Base-by-base conservation (phyloP, 2,329 filamentous ascomycete species). In the Talaromyces sp. region DNA sequence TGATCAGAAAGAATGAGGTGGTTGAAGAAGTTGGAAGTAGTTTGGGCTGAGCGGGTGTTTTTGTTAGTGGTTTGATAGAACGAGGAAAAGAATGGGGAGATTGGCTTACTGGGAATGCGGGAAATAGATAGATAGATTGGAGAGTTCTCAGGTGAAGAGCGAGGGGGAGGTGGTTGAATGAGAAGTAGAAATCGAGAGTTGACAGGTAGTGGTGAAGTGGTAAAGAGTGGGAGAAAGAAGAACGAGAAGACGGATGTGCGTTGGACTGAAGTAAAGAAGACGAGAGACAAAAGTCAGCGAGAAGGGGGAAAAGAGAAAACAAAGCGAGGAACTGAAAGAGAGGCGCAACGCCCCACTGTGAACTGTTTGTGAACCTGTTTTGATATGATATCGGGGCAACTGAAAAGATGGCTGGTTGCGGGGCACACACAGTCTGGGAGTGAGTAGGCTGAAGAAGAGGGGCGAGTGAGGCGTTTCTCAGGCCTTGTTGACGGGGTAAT, bases 201-300 rank as follows among this genome's bases (percentile, higher is more conserved):
- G 25, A 36, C 13, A 13, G 13, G 30, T 9, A 17, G 55, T 17
- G 8, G 27, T 22, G 55, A 57, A 28, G 22, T 36, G 36, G 53
- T 17, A 19, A 25, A 62, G 44, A 57, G 54, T 47, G 44, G 32
- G 57, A 39, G 27, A 44, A 47, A 28, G 30, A 42, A 22, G 27
- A 15, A 28, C 10, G 25, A 28, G 25, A 32, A 30, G 49, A 30
- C 25, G 13, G 27, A 53, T 4, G 25, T 17, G 49, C 9, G 17
- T 27, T 17, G 30, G 49, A 22, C 19, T 47, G 9, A 47, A 47
- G 22, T 47, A 44, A 19, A 57, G 55, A 19, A 19, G 22, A 11
- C 4, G 57, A 58, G 55, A 59, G 57, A 47, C 42, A 19, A 54
- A 28, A 55, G 30, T 22, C 30, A 56, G 62, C 19, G 42, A 47